phyloP scores from a whole-genome alignment of 768 basidiomycete genomes.

The Pluteus cervinus region DNA sequence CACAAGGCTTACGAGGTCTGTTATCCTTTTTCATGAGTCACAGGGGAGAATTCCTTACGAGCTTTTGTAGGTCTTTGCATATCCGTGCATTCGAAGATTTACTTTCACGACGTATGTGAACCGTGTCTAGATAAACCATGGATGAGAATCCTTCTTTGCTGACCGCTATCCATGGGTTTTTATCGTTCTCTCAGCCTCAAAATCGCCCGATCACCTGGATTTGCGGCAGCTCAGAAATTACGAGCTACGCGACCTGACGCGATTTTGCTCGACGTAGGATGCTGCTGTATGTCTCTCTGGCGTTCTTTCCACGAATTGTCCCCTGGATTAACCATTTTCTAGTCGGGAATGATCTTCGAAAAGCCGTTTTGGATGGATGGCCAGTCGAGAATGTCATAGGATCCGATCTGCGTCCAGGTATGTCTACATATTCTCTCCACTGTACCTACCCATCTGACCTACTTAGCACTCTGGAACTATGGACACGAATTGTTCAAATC shows the following conservation, averaged over 20 bases:
- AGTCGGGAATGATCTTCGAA: conserved; percentile 30
- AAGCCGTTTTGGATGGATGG: conserved; percentile 25
- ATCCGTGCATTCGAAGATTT: conserved; percentile 26
- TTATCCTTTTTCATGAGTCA: not conserved
- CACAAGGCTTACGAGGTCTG: conserved; percentile 23
- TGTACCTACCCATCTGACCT: too few relatives aligned
- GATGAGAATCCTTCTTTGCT: too few relatives aligned
- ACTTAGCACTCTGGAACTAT: conserved; percentile 45
- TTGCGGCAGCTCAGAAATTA: conserved; percentile 23
- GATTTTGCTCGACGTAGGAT: conserved; percentile 38
- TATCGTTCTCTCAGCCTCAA: conserved; percentile 22
- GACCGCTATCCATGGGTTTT: not conserved
- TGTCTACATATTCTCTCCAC: not conserved
- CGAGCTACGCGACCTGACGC: conserved; percentile 17
- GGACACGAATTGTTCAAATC: conserved; percentile 48
- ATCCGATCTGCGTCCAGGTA: conserved; percentile 24
- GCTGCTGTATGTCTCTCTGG: conserved; percentile 30
- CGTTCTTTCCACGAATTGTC: not conserved
- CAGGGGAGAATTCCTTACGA: not conserved
- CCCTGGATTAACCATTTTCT: not conserved
- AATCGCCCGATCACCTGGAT: conserved; percentile 28
- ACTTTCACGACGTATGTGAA: conserved; percentile 19
- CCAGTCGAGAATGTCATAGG: conserved; percentile 22
- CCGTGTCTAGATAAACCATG: not conserved
- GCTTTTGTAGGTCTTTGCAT: conserved; percentile 18